These are phyloP conservation scores for Cyberlindnera samutprakarnensis DNA, from an alignment of 805 yeast genomes.

Conservation along the genomic window DNA sequence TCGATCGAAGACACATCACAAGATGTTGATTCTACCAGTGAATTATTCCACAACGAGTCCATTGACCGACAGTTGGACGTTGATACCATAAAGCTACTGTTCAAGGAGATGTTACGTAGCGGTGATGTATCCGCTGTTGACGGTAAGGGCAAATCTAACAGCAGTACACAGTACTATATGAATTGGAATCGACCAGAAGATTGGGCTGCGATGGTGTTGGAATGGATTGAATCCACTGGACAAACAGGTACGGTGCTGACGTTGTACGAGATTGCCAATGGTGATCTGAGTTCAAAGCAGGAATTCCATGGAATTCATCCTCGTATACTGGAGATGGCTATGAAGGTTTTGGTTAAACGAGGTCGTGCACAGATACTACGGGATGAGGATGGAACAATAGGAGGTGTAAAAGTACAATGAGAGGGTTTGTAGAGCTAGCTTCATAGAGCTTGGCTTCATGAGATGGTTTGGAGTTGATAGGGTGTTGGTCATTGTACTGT, in stretches of 20 bases:
- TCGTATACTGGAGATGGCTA: constrained; percentile 41
- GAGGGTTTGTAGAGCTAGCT: no score
- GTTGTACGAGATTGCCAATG: constrained; percentile 66
- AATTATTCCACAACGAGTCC: constrained; percentile 41
- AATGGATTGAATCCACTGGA: constrained; percentile 73
- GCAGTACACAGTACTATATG: constrained; percentile 31
- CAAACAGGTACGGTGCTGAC: constrained; percentile 75
- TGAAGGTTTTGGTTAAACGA: constrained; percentile 52
- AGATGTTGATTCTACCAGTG: constrained; percentile 6
- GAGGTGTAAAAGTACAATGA: constrained; percentile 70
- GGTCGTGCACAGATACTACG: constrained; percentile 70
- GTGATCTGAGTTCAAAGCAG: constrained; percentile 48
- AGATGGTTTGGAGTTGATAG: no score
- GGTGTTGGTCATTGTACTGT: no score
- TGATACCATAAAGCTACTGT: constrained; percentile 48
- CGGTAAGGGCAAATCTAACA: constrained; percentile 32
- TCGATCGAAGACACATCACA: constrained; percentile 1
- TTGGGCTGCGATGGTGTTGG: constrained; percentile 57
- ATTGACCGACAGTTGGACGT: constrained; percentile 48
- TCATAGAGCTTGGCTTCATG: no score
- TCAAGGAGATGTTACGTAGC: constrained; percentile 46
- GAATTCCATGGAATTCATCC: constrained; percentile 61
- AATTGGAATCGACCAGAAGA: constrained; percentile 65
- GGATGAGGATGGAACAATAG: constrained; percentile 56
- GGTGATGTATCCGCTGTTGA: constrained; percentile 52